Base-by-base conservation (phyloP, 306 rosid species). In the Glycine latifolia region DNA sequence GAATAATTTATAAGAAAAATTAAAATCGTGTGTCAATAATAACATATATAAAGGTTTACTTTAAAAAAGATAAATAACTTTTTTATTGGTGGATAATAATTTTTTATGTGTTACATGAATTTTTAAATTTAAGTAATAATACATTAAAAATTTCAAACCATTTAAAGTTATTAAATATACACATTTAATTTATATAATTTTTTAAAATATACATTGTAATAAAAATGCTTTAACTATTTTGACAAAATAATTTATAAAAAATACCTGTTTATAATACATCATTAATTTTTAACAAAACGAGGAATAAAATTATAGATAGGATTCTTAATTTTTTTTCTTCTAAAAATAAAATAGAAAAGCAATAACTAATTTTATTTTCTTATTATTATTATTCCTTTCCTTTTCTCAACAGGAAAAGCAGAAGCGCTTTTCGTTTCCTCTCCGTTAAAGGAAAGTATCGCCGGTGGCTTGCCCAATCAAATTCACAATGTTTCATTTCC, bases 401-500 rank as follows among this genome's bases (percentile, higher is more conserved):
- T 8, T 43, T 37, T 56, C 47, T 16, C 10, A 76, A 59, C 63
- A 20, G 61, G 46, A 52, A 71, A 43, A 33, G 55, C 11, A 41
- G n/a, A 65, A 44, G n/a, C 65, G 10, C 47, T 26, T 68, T 66
- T 26, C 12, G 46, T 35, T 79, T 61, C 56, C 85, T 77, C 81
- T 66, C 58, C 55, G 61, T 66, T 31, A 67, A 85, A 80, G 90
- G 72, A 75, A 89, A 53, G 91, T 15, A 80, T 86, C 61, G 68
- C 81, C 77, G 69, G 37, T 41, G 72, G 49, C 62, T 70, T 10
- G 35, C 72, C 49, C 26, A 73, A 55, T 61, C 39, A 37, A 49
- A 17, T 14, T 13, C 3, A 17, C 10, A 72, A 48, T 33, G 7
- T 0, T 2, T 10, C 10, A 35, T 78, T 77, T 9, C 63, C 80